Evolutionary conservation across 495 filamentous ascomycete genomes (phyloP), one percentile per base, ranked within the genome.

Genomic region (Neohortaea acidophila): DNA sequence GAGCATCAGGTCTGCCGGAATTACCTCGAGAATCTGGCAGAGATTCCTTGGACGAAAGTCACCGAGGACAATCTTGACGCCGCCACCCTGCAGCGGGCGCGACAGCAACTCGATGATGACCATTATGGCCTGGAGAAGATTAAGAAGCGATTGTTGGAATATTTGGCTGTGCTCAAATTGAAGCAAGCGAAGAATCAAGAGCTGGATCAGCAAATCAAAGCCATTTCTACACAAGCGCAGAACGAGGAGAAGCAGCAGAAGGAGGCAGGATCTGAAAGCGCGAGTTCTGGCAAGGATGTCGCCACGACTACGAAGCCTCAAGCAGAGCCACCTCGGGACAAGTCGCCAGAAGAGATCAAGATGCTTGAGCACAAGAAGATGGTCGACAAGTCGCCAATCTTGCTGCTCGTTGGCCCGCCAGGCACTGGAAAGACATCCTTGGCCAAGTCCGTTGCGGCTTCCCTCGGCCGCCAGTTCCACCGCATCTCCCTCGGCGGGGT

Each of bases 111-210:
- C 19, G 82, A 99, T 52, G 77, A 91, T 37, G 91, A 96, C 56
- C 91, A 99, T 54, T 96, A 96, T 47, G 91, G 91, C 2, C 64
- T 99, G 15, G 82, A 96, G 47, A 89, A 89, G 59, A 89, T 96
- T 50, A 99, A 99, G 69, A 96, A 93, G 68, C 68, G 91, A 30
- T 59, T 99, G 13, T 64, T 96, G 4, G 92, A 96, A 53, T 99
- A 99, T 54, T 70, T 99, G 13, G 92, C 91, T 12, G 91, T 99
- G 19, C 66, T 99, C 20, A 79, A 86, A 39, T 62, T 99, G 41
- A 99, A 96, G 69, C 85, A 93, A 53, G 72, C 78, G 12, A 76
- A 82, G 44, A 94, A 94, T 38, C 61, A 73, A 25, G 77, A 78
- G 36, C 64, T 93, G 4, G 79, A 94, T 31, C 70, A 68, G 12